Conservation (phyloP, 164 flowering plant species). For the Cinnamomum chago region DNA sequence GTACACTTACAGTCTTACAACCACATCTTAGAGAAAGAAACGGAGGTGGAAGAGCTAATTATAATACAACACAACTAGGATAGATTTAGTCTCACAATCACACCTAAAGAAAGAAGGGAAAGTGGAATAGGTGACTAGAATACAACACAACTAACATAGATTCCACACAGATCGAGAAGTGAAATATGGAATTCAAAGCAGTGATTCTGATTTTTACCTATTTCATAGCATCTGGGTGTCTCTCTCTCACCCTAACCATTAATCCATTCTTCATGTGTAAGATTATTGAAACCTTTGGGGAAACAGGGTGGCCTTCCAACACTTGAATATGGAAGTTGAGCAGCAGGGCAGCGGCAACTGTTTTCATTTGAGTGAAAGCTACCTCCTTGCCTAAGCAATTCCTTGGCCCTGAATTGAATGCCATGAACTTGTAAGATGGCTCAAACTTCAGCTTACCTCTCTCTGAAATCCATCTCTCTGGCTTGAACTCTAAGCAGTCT, state of each 20-base stretch:
- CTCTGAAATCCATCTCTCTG: constrained; percentile 54
- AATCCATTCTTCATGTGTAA: constrained; percentile 17
- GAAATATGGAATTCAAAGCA: too few relatives aligned
- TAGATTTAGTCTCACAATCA: too few relatives aligned
- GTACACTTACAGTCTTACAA: too few relatives aligned
- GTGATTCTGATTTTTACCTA: too few relatives aligned
- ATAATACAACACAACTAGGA: too few relatives aligned
- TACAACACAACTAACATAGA: too few relatives aligned
- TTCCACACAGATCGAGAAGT: too few relatives aligned
- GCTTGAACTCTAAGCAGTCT: constrained; percentile 35
- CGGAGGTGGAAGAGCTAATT: too few relatives aligned
- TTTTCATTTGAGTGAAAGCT: constrained; percentile 34
- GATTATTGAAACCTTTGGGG: constrained; percentile 11
- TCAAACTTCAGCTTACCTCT: constrained; percentile 16
- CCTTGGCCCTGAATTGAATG: constrained; percentile 42
- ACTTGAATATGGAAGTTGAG: constrained; percentile 23
- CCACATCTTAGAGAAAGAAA: too few relatives aligned
- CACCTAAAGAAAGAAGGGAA: too few relatives aligned
- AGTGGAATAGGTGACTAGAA: too few relatives aligned
- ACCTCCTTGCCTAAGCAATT: constrained; percentile 39
- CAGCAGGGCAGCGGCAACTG: constrained; percentile 26
- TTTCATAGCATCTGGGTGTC: background rate
- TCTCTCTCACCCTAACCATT: background rate
- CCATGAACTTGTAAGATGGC: constrained; percentile 23
- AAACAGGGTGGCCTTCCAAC: constrained; percentile 30